Percentiles rank a stretch among this genome's conserved stretches.
Conservation (phyloP, 1,284 basidiomycete genomes). For the Cerrena zonata region DNA sequence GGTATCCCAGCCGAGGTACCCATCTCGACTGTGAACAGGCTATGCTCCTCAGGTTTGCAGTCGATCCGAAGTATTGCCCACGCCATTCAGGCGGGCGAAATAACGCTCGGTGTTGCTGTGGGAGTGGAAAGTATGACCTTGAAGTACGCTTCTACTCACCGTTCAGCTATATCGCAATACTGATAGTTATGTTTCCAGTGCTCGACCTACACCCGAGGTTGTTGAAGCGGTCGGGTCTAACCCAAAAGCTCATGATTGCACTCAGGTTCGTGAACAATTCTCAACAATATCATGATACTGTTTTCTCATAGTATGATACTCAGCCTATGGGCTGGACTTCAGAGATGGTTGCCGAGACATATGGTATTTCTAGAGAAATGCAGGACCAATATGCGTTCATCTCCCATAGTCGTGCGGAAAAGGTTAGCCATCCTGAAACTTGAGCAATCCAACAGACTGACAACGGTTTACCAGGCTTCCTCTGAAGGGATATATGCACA, state of each 20-base stretch:
- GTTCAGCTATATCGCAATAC: background rate
- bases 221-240: slow-evolving; percentile 49
- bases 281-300: background rate
- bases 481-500: slow-evolving; percentile 63
- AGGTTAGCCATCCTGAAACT: slow-evolving; percentile 37
- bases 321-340: slow-evolving; percentile 93
- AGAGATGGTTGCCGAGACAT: slow-evolving; percentile 77
- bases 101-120: slow-evolving; percentile 71
- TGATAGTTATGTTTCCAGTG: slow-evolving; percentile 40
- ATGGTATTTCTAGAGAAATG: slow-evolving; percentile 66
- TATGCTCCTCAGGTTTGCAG: slow-evolving; percentile 84
- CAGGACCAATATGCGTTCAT: slow-evolving; percentile 80
- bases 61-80: slow-evolving; percentile 77
- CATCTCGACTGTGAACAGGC: slow-evolving; percentile 67
- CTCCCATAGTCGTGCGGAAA: slow-evolving; percentile 73
- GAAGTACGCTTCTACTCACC: slow-evolving; percentile 44
- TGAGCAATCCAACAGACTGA: background rate
- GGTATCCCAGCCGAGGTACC: slow-evolving; percentile 76
- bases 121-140: slow-evolving; percentile 83
- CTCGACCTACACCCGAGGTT: slow-evolving; percentile 72
- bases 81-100: slow-evolving; percentile 65
- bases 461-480: slow-evolving; percentile 41
- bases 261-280: slow-evolving; percentile 52
- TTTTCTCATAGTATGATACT: background rate
- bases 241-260: slow-evolving; percentile 64